Conservation (phyloP, 257 asterid genomes). For the Mentha longifolia region DNA sequence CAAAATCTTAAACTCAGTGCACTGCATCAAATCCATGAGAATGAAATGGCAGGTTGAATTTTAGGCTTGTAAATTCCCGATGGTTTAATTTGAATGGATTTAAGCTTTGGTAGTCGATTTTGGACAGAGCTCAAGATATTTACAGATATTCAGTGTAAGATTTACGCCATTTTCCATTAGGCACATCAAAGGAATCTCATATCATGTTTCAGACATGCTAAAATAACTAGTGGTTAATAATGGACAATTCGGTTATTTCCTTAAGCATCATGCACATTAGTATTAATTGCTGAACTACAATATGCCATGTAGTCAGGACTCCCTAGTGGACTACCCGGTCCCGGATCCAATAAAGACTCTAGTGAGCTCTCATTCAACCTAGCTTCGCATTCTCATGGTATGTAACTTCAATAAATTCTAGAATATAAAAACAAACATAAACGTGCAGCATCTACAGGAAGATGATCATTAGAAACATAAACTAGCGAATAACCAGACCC, state of each 20-base stretch:
- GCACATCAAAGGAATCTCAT: neutral
- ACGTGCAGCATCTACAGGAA: neutral
- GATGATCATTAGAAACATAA: neutral
- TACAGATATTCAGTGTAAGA: neutral
- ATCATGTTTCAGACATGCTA: neutral
- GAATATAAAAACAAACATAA: neutral
- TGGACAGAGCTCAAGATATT: neutral
- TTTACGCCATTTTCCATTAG: neutral
- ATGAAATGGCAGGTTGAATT: neutral
- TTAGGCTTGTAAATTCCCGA: neutral
- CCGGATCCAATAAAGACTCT: neutral
- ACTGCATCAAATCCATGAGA: too few species aligned
- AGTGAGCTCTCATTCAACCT: slow-evolving; percentile 8
- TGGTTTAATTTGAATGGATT: neutral
- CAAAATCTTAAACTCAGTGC: neutral
- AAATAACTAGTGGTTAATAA: neutral
- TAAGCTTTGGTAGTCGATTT: neutral
- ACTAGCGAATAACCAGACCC: neutral
- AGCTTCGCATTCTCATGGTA: slow-evolving; percentile 8
- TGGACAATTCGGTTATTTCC: neutral
- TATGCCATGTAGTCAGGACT: neutral
- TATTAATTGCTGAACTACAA: neutral
- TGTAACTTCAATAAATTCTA: neutral
- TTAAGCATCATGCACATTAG: neutral
- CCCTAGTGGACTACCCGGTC: neutral